phyloP scores from a whole-genome alignment of 2,329 filamentous ascomycete genomes.

The Fusarium luffae region DNA sequence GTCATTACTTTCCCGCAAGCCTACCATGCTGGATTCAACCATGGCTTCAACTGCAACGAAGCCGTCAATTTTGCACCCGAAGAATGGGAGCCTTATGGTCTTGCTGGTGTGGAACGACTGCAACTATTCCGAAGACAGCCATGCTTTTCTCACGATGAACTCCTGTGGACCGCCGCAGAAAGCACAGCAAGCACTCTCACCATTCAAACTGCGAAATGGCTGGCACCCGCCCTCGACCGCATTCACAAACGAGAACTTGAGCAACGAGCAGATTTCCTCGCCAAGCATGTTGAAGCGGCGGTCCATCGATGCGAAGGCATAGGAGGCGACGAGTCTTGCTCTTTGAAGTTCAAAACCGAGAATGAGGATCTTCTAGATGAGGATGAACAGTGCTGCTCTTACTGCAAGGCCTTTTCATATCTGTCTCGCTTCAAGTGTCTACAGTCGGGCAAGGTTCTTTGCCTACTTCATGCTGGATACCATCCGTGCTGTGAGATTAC shows the following conservation, averaged over 20 bases:
- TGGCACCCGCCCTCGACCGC: conserved; percentile 85
- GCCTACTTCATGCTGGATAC: conserved; percentile 81
- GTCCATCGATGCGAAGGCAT: conserved; percentile 63
- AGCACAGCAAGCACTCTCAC: conserved; percentile 71
- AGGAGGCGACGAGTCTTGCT: conserved; percentile 63
- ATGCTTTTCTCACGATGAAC: conserved; percentile 96
- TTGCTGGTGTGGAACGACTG: conserved; percentile 85
- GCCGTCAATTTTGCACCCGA: conserved; percentile 96
- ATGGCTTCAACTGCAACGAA: conserved; percentile 99
- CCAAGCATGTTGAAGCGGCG: conserved; percentile 68
- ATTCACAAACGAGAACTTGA: conserved; percentile 78
- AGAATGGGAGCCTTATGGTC: conserved; percentile 95
- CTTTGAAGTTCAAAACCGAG: conserved; percentile 71
- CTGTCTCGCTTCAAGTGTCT: conserved; percentile 90
- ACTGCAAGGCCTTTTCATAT: conserved; percentile 93
- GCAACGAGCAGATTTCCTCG: conserved; percentile 75
- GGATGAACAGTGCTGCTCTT: conserved; percentile 91
- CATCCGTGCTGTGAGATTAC: conserved; percentile 82
- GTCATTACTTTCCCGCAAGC: conserved; percentile 97
- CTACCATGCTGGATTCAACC: conserved; percentile 98
- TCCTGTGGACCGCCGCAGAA: conserved; percentile 89
- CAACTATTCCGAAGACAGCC: conserved; percentile 90
- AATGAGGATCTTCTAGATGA: conserved; percentile 86
- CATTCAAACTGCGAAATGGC: conserved; percentile 95
- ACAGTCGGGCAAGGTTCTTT: conserved; percentile 83